Evolutionary conservation across 2,329 filamentous ascomycete species (phyloP).

Genomic region (Aspergillus ruber): DNA sequence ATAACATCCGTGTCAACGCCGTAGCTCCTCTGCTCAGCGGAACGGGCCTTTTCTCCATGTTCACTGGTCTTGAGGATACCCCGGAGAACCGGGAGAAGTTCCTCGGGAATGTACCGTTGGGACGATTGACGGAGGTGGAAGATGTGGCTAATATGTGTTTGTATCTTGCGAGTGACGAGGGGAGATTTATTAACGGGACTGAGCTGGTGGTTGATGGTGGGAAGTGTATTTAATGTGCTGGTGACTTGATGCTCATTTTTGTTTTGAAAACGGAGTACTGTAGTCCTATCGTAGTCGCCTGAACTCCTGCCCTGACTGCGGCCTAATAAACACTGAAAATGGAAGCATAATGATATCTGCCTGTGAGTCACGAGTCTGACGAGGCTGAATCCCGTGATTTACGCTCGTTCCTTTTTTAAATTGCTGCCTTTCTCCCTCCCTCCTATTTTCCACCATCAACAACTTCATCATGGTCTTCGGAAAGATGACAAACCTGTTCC

Average conservation of each 20-base stretch:
- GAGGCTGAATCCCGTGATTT: too few relatives aligned
- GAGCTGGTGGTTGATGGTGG: conserved; percentile 61
- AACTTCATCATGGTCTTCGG: background rate
- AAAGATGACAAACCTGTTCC: background rate
- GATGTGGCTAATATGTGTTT: conserved; percentile 67
- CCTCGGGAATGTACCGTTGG: conserved; percentile 39
- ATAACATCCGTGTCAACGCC: conserved; percentile 46
- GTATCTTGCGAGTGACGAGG: conserved; percentile 66
- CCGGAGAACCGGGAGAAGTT: conserved; percentile 41
- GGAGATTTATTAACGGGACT: conserved; percentile 65
- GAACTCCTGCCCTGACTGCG: background rate
- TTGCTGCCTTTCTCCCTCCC: background rate
- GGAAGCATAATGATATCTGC: too few relatives aligned
- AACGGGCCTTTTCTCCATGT: conserved; percentile 54
- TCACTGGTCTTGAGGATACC: conserved; percentile 38
- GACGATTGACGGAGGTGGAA: conserved; percentile 38
- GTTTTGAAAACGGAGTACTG: too few relatives aligned
- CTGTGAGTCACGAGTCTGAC: too few relatives aligned
- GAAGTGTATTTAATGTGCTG: conserved; percentile 27
- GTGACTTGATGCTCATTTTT: background rate
- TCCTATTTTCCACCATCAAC: background rate
- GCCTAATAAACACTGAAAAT: background rate
- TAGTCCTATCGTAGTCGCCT: background rate
- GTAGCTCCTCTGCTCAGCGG: conserved; percentile 53
- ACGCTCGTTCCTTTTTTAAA: too few relatives aligned